Percentiles rank a stretch among this genome's conserved stretches.
Evolutionary conservation across 2,329 filamentous ascomycete species (phyloP).

Genomic region (Pyricularia sp.): DNA sequence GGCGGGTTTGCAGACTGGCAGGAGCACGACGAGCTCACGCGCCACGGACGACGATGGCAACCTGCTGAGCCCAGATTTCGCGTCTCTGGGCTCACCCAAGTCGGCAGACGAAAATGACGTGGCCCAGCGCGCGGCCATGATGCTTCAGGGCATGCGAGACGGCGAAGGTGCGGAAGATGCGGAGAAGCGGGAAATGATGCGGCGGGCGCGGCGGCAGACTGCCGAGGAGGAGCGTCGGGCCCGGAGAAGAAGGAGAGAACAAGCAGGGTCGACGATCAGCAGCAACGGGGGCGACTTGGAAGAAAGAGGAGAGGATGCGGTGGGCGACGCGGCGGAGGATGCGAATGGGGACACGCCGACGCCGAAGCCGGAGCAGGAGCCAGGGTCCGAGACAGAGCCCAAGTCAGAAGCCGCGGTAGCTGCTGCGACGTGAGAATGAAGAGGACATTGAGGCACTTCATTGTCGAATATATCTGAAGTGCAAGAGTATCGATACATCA

Average conservation of each 20-base stretch:
- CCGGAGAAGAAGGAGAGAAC: conserved; percentile 57
- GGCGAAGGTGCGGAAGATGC: conserved; percentile 46
- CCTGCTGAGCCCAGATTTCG: conserved; percentile 39
- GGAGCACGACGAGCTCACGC: conserved; percentile 23
- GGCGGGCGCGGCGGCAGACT: conserved; percentile 56
- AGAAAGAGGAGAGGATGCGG: conserved; percentile 11
- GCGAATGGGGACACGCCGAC: conserved; percentile 12
- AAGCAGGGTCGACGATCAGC: conserved; percentile 30
- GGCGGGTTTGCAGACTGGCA: conserved; percentile 19
- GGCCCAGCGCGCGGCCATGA: conserved; percentile 70
- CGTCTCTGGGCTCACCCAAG: conserved; percentile 17
- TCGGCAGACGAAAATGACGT: conserved; percentile 59
- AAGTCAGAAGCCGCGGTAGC: conserved; percentile 10
- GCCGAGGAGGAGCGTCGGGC: conserved; percentile 69
- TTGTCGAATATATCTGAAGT: background rate
- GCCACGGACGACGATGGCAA: conserved; percentile 38
- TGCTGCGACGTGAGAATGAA: background rate
- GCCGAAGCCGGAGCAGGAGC: conserved; percentile 7
- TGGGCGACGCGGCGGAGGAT: conserved; percentile 8
- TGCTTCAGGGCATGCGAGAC: conserved; percentile 74
- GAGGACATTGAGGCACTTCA: background rate
- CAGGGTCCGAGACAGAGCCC: conserved; percentile 8
- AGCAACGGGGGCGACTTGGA: conserved; percentile 43
- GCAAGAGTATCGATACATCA: background rate
- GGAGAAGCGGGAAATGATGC: conserved; percentile 49